Evolutionary conservation across 1,139 yeast genomes (phyloP).

Genomic region (Pichia terricola): DNA sequence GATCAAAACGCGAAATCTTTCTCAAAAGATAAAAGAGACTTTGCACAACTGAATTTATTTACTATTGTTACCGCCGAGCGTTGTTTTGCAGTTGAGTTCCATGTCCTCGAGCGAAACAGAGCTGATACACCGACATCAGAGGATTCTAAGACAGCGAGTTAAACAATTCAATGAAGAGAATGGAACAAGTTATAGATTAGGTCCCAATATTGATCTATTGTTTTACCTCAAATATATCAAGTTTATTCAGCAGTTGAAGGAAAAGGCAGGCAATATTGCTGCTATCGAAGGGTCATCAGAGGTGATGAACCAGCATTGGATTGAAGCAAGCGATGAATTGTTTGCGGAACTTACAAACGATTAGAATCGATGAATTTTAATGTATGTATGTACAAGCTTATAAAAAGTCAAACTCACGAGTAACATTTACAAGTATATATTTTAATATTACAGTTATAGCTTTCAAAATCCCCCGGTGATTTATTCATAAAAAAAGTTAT

Average conservation of each 20-base stretch:
- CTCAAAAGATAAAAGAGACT: no score
- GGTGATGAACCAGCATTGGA: constrained; percentile 27
- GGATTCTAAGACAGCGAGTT: constrained; percentile 8
- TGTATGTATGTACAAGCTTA: no score
- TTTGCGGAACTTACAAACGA: constrained; percentile 14
- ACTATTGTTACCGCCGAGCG: no score
- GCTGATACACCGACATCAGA: constrained; percentile 9
- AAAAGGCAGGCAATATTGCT: constrained; percentile 27
- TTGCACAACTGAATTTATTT: no score
- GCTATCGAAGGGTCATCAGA: constrained; percentile 29
- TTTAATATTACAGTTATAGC: no score
- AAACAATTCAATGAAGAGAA: constrained; percentile 4
- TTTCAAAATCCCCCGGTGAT: background rate
- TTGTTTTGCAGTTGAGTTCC: background rate
- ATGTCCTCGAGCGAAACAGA: constrained; percentile 13
- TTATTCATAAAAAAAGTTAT: constrained; percentile 23
- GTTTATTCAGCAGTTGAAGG: constrained; percentile 33
- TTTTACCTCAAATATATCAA: constrained; percentile 40
- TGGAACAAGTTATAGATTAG: constrained; percentile 5
- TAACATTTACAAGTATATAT: constrained; percentile 1
- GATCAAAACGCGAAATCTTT: no score
- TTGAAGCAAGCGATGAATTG: constrained; percentile 20
- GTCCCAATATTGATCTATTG: constrained; percentile 25
- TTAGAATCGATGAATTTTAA: constrained; percentile 16
- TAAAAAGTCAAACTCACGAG: no score